Conservation (phyloP, 1,139 yeast species). For the Hemisphaericaspora lyxosophila region DNA sequence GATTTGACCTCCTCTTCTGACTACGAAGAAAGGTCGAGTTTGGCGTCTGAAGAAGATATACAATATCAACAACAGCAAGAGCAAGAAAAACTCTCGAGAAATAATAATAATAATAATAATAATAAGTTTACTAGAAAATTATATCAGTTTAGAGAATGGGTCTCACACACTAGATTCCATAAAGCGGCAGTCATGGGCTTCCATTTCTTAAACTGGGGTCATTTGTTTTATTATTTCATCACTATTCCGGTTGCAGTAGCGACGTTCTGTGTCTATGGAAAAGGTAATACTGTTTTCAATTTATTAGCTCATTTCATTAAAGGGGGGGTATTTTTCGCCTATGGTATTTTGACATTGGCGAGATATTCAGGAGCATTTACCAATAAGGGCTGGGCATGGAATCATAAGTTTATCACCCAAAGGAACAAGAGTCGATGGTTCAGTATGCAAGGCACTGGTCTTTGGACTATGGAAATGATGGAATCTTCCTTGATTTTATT, state of each 20-base stretch:
- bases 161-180: conserved; percentile 11
- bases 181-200: conserved; percentile 30
- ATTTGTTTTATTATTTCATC: conserved; percentile 59
- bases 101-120: no score
- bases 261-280: conserved; percentile 68
- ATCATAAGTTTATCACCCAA: conserved; percentile 44
- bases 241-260: conserved; percentile 77
- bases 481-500: conserved; percentile 79
- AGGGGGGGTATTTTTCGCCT: conserved; percentile 81
- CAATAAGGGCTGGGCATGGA: conserved; percentile 91
- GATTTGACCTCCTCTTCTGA: conserved; percentile 16
- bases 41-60: neutral
- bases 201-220: conserved; percentile 59
- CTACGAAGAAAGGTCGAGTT: conserved; percentile 10
- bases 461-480: conserved; percentile 79
- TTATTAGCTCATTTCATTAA: conserved; percentile 92
- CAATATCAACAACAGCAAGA: neutral
- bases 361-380: conserved; percentile 83
- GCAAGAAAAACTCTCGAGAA: neutral
- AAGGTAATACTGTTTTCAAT: conserved; percentile 67
- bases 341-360: conserved; percentile 76
- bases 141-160: conserved; percentile 10
- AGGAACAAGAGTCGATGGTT: conserved; percentile 18
- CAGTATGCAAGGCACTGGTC: conserved; percentile 51
- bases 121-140: conserved; percentile 4